Conservation (phyloP, 1,284 basidiomycete genomes). For the Sporisorium reilianum region DNA sequence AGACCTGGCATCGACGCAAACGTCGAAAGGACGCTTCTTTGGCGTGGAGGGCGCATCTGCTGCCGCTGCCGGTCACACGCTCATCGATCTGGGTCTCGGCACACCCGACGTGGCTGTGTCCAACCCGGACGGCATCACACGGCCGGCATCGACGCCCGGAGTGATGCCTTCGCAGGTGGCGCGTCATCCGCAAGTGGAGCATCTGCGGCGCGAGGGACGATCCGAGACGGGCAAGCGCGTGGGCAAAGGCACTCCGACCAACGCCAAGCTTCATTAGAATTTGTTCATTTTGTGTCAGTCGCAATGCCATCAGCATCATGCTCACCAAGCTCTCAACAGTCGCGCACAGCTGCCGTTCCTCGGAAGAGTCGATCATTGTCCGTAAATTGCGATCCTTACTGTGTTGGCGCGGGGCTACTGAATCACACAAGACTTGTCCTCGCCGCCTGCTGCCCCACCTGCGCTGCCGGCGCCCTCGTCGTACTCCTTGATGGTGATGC, state of each 20-base stretch:
- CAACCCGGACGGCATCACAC: slow-evolving; percentile 36
- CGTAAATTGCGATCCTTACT: neutral
- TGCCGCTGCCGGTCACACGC: slow-evolving; percentile 21
- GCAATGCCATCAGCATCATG: slow-evolving; percentile 12
- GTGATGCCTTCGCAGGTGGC: slow-evolving; percentile 40
- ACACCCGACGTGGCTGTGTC: slow-evolving; percentile 34
- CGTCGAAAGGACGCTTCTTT: slow-evolving; percentile 36
- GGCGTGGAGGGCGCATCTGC: slow-evolving; percentile 12
- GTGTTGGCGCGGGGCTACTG: slow-evolving; percentile 8
- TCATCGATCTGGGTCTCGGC: slow-evolving; percentile 37
- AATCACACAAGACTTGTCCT: slow-evolving; percentile 17
- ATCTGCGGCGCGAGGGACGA: slow-evolving; percentile 39
- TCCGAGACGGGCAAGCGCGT: slow-evolving; percentile 41
- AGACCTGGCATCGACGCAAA: slow-evolving; percentile 12
- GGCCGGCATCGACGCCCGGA: slow-evolving; percentile 39
- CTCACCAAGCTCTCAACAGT: no score
- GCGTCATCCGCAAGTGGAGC: slow-evolving; percentile 48
- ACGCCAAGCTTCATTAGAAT: slow-evolving; percentile 31
- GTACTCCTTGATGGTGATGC: slow-evolving; percentile 38
- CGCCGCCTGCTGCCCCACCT: neutral
- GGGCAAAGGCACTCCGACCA: slow-evolving; percentile 48
- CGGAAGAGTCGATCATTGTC: no score
- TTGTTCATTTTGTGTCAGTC: neutral
- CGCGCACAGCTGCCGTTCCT: no score
- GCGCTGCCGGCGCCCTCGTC: slow-evolving; percentile 11